Evolutionary conservation across 805 yeast genomes (phyloP), one percentile per base, ranked within the genome.

Genomic region (Barnettozyma siamensis): DNA sequence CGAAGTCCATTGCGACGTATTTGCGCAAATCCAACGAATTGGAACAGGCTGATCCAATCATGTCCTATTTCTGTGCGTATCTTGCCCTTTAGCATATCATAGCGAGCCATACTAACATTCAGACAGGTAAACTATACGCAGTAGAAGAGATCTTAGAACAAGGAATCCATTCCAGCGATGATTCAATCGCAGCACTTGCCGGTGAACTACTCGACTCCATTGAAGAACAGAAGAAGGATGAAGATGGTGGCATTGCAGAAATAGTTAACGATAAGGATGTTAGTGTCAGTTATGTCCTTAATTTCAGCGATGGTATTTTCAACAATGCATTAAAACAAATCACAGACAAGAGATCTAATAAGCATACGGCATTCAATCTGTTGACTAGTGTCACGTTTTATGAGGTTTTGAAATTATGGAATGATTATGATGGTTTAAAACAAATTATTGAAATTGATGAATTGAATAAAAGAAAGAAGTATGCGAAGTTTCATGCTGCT

Each of bases 21-120:
- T 59, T 80, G 15, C 60, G 66, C 7, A 69, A 89, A 7, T 68
- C 87, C 17, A 60, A 58, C 9, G 95, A 88, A 50, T 53, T 86
- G 31, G 67, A 63, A 16, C 44, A 51, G 1, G 71, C 69, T 9
- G 82, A 85, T 46, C 88, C 94, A 0, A 63, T 81, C 10, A 73
- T 87, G 23, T 68, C 91, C 5, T 87, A 86, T 60, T 84, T 75
- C 60, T 83, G 93, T 61, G 71, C 69, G 59, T 50, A 49, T n/a
- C 24, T 7, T 21, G 9, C 9, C 33, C 16, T 9, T 18, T 18
- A 31, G 19, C 9, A 7, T 6, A 31, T 28, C 24, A 21, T 21
- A 6, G 9, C 9, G 24, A 6, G 9, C 24, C 24, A 21, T 15
- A 36, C 43, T 41, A 32, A 41, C 43, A 17, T 3, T 8, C 3